Base-by-base conservation (phyloP, 2,329 filamentous ascomycete genomes). In the Scytalidium sp. region DNA sequence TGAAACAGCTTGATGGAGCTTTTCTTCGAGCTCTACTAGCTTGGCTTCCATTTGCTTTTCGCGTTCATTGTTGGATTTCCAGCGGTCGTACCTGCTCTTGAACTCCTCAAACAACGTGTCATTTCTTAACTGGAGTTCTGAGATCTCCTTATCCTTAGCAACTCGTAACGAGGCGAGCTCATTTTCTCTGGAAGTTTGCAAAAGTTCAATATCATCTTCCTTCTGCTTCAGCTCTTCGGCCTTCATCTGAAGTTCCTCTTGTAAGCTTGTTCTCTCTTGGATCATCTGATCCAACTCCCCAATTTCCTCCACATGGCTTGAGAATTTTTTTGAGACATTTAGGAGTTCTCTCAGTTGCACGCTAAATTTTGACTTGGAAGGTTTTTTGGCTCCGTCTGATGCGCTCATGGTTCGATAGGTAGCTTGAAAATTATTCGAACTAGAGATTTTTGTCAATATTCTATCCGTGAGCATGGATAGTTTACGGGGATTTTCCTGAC, bases 81-180 rank as follows among this genome's bases (percentile, higher is more conserved):
- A 46, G 9, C 3, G 8, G 17, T 40, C 32, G 25, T 32, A 36
- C 29, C 22, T 11, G 3, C 21, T 19, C 3, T 15, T 25, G 17
- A 46, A 46, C 29, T 46, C 44, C 32, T 46, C 25, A 17, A 10
- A 39, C 17, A 46, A 39, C 3, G 44, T 19, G 22, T 46, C 44
- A 15, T 45, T 45, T 13, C 15, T 29, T 19, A 45, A 25, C 20
- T 45, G 9, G 4, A 36, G 32, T 21, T 27, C 25, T 11, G 4
- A 7, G 43, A 45, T 45, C 17, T 45, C 43, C 19, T 15, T 6
- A 6, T 45, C 20, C 29, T 45, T 45, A 13, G 10, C 11, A 27
- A 22, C 17, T 27, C 19, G 20, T 5, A 45, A 13, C 5, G n/a
- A 7, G n/a, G 44, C 29, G 11, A 46, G 17, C 44, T 46, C 44